Percentiles rank a stretch among this genome's conserved stretches.
Conservation (phyloP, 2,329 filamentous ascomycete species). For the Dichotomopilus funicola region DNA sequence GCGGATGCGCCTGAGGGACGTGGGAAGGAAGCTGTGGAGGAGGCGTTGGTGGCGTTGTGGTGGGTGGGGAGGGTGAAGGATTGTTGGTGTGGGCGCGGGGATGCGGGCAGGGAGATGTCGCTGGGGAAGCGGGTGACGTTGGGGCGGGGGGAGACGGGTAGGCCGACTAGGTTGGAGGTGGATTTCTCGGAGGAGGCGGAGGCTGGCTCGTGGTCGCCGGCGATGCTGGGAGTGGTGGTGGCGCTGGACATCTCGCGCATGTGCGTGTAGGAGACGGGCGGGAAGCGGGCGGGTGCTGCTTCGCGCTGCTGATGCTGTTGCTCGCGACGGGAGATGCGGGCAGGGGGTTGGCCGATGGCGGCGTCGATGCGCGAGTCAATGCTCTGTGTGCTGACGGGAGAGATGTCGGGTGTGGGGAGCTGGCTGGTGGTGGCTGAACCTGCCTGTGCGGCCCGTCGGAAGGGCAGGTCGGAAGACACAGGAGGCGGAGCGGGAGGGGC, state of each 20-base stretch:
- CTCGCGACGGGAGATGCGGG: constrained; percentile 10
- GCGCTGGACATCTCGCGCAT: constrained; percentile 22
- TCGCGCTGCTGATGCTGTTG: constrained; percentile 11
- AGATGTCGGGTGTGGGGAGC: constrained; percentile 42
- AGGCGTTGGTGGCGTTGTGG: constrained; percentile 12
- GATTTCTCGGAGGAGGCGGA: constrained; percentile 49
- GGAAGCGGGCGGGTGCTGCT: constrained; percentile 6
- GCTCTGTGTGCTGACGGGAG: constrained; percentile 42
- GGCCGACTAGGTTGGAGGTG: constrained; percentile 44
- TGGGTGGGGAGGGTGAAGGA: constrained; percentile 36
- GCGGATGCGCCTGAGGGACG: neutral
- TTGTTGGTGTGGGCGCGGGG: constrained; percentile 38
- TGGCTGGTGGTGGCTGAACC: constrained; percentile 13
- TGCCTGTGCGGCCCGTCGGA: constrained; percentile 23
- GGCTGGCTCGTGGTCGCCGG: constrained; percentile 40
- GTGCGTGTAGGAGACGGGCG: constrained; percentile 1
- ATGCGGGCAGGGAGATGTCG: constrained; percentile 44
- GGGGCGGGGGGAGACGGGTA: constrained; percentile 47
- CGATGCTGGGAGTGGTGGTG: constrained; percentile 20
- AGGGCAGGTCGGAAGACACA: constrained; percentile 42
- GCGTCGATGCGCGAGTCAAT: constrained; percentile 51
- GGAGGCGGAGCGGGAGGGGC: constrained; percentile 50
- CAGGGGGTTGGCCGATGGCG: constrained; percentile 28
- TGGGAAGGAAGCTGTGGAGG: constrained; percentile 15
- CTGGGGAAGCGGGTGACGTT: constrained; percentile 33